phyloP scores from a whole-genome alignment of 192 early-diverging fungal species.

The Dissophora globulifera region DNA sequence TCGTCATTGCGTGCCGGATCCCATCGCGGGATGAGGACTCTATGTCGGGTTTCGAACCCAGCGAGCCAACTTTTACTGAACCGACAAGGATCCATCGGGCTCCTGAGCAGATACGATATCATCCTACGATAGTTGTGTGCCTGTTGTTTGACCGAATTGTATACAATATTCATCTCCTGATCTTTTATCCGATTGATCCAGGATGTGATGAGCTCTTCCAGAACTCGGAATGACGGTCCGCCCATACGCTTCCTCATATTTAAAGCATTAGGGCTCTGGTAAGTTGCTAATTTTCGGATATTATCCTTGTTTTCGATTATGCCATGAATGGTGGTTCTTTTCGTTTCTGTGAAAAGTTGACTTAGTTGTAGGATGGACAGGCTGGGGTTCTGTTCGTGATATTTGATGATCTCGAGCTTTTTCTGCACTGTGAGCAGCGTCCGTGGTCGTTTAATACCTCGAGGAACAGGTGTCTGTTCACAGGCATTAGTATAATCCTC shows the following conservation, averaged over 20 bases:
- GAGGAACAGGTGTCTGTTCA: not conserved
- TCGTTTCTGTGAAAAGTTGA: not conserved
- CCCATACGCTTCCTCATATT: not conserved
- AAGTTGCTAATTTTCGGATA: not conserved
- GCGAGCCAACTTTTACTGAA: not conserved
- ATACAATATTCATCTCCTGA: not conserved
- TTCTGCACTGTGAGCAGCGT: not conserved
- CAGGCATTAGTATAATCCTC: no score
- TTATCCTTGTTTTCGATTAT: not conserved
- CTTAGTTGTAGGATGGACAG: not conserved
- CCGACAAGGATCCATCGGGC: not conserved
- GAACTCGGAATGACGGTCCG: not conserved
- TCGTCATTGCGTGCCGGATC: not conserved
- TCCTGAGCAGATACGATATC: not conserved
- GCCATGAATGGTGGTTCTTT: not conserved
- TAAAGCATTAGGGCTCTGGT: not conserved
- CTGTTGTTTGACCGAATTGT: not conserved
- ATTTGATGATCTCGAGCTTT: not conserved
- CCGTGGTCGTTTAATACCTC: not conserved
- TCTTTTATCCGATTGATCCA: not conserved
- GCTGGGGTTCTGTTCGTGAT: not conserved
- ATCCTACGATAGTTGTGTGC: not conserved
- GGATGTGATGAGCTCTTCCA: not conserved
- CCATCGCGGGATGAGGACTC: not conserved
- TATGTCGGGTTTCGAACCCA: not conserved